Evolutionary conservation across 139 green algal genomes (phyloP).

Genomic region (Dunaliella primolecta): DNA sequence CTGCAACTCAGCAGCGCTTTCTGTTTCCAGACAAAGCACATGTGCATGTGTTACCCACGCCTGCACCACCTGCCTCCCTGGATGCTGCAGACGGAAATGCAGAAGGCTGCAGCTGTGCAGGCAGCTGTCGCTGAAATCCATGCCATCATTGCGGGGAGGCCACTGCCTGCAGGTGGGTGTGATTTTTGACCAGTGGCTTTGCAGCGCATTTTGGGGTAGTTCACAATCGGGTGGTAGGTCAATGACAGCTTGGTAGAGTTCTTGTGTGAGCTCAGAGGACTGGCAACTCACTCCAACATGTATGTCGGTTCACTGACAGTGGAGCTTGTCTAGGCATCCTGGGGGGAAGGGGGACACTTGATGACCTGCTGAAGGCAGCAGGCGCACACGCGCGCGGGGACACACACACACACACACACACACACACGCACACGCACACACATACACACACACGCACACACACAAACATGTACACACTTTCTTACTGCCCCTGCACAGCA

Average conservation of each 20-base stretch:
- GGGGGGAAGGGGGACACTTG: too few species aligned
- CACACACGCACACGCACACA: not conserved
- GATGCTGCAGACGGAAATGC: not conserved
- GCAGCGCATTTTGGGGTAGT: too few species aligned
- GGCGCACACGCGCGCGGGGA: not conserved
- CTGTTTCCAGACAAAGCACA: too few species aligned
- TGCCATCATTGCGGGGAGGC: not conserved
- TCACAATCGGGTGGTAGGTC: too few species aligned
- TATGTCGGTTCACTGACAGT: too few species aligned
- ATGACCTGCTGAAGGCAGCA: too few species aligned
- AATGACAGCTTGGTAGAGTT: too few species aligned
- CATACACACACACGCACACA: not conserved
- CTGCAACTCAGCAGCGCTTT: too few species aligned
- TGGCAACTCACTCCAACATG: not conserved
- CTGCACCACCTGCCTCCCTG: too few species aligned
- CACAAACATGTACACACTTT: not conserved
- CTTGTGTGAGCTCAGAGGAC: not conserved
- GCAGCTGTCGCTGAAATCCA: slow-evolving; percentile 1
- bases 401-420: not conserved
- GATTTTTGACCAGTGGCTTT: too few species aligned
- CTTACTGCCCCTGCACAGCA: not conserved
- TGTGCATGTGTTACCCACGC: too few species aligned
- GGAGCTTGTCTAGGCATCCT: too few species aligned
- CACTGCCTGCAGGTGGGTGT: not conserved
- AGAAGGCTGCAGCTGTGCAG: not conserved